Base-by-base conservation (phyloP, 176 grass and related monocot genomes). In the Musa acuminata region DNA sequence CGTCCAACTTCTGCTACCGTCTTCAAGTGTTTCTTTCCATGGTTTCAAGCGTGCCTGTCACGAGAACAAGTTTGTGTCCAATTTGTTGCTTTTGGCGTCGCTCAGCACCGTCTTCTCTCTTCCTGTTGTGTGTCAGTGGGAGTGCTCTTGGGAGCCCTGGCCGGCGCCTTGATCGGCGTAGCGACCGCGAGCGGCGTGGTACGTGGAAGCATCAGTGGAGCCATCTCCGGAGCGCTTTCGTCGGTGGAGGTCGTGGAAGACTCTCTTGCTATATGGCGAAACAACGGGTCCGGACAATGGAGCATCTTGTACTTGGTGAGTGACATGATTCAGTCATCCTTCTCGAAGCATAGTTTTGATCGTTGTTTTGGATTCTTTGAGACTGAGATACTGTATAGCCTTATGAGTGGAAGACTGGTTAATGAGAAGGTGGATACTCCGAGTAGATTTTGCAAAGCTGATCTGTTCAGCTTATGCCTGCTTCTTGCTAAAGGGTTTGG, bases 301-400 rank as follows among this genome's bases (percentile, higher is more conserved):
- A 91, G 92, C 72, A 83, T 96, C 71, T 79, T 87, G 72, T 96
- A 85, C 70, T 79, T 96, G 86, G 92, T 96, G 83, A 89, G 84
- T 17, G 11, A 35, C 16, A 17, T 7, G 17, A 17, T 60, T n/a
- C 17, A 17, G n/a, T 20, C n/a, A 57, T 57, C n/a, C 57, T 5
- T 60, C 3, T 60, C 4, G 1, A 16, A 4, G 12, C 29, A 43
- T 48, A 68, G 1, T 16, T 60, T 1, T 60, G 17, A 60, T 60
- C 57, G 14, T 60, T 60, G 8, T 4, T 13, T 57, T 16, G 16
- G 16, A 11, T 13, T 13, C 2, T 16, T 60, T 13, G 74, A 89
- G 89, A 81, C 87, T 76, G 92, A 96, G 51, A 91, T 92, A 80
- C 83, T 96, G 78, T 89, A 78, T 77, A 92, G 86, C 78, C 84